Evolutionary conservation across 176 grass and related monocot genomes (phyloP), one percentile per base, ranked within the genome.

Genomic region (Carex kokanica): DNA sequence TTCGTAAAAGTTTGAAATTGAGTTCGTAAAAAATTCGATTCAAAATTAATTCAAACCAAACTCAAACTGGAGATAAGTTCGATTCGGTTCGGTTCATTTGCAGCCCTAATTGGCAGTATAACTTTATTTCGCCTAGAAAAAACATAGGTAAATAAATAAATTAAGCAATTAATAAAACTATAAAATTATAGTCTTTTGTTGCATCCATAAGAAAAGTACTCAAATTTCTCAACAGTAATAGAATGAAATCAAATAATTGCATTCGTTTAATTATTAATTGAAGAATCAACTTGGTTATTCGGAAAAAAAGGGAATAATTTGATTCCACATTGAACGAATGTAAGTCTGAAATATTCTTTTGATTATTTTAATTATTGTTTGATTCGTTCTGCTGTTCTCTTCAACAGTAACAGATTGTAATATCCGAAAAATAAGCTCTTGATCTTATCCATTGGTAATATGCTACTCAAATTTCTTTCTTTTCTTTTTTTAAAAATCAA

Each of bases 401-500:
- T 78, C 14, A 56, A 34, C 25, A 55, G 73, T 25, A 4, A 13
- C 49, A 78, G 8, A 7, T 32, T 78, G 51, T 6, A 56, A 55
- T 15, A 55, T 7, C 6, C 0, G 17, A 55, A 56, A 56, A 10
- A 55, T 49, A 34, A 32, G 24, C 52, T 34, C 51, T 78, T 34
- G 73, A 78, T 56, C 73, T 56, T 78, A 78, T 78, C 51, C 73
- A 56, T 78, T 29, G 55, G 24, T 6, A 0, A n/a, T n/a, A n/a
- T n/a, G n/a, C n/a, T n/a, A n/a, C n/a, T n/a, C 2, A 56, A 24
- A 78, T 56, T 56, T 56, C 15, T 78, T 18, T 7, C 10, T 8
- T 18, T 74, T 27, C 6, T 6, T 38, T 38, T 34, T 15, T 27
- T 31, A 24, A 29, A 74, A 16, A 29, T 31, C 14, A 16, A 32